A percentile compares a stretch with the other conserved stretches of the same genome.
Evolutionary conservation across 129 eudicot species (phyloP).

Genomic region (Gnaphalium uliginosum): DNA sequence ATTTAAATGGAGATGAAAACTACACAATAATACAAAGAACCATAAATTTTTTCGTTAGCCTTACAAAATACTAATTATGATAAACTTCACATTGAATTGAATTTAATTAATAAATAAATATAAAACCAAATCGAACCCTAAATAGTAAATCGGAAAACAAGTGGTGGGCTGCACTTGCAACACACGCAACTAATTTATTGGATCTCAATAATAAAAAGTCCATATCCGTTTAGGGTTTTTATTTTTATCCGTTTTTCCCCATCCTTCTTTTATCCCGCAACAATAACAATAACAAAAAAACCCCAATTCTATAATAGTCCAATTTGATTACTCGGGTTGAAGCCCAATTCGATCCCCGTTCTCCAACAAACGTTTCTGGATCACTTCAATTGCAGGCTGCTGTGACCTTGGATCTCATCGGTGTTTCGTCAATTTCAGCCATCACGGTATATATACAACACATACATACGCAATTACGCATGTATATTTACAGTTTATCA

Average conservation of each 20-base stretch:
- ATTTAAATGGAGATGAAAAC: no score
- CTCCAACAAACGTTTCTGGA: slow-evolving; percentile 30
- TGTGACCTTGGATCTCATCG: slow-evolving; percentile 16
- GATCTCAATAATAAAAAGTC: slow-evolving; percentile 28
- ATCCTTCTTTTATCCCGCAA: background rate
- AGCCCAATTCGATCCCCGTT: slow-evolving; percentile 30
- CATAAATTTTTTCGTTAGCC: no score
- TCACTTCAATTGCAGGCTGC: slow-evolving; percentile 32
- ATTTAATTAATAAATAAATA: no score
- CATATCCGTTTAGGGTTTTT: slow-evolving; percentile 18
- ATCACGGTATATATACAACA: slow-evolving; percentile 30
- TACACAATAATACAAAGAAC: no score
- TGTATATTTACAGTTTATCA: background rate
- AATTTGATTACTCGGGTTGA: slow-evolving; percentile 17
- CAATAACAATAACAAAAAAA: background rate
- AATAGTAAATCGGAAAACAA: background rate
- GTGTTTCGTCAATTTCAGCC: slow-evolving; percentile 9
- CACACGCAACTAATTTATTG: slow-evolving; percentile 25
- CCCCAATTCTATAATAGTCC: slow-evolving; percentile 22
- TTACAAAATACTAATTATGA: no score
- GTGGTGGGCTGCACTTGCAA: slow-evolving; percentile 28
- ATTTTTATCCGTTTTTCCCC: background rate
- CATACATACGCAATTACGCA: background rate
- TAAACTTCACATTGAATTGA: no score
- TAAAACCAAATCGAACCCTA: background rate